Evolutionary conservation across 2,329 filamentous ascomycete genomes (phyloP), one percentile per base, ranked within the genome.

Genomic region (Cucurbitaria berberidis): DNA sequence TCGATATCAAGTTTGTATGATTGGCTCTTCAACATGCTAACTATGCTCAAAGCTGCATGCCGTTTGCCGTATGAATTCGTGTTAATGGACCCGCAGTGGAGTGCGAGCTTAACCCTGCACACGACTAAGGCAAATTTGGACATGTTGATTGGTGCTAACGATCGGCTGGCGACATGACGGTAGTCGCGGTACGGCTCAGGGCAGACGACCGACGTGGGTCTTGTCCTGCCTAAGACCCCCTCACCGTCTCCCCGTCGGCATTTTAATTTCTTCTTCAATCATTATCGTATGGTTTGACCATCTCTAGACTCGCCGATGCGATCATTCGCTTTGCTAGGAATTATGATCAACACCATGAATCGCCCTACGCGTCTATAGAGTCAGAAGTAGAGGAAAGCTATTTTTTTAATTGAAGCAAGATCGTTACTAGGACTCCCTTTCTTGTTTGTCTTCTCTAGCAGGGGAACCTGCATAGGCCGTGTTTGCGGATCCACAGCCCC

Each of bases 1-100:
- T 52, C 41, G 34, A 27, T 46, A 46, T 16, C 18, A 5, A 24
- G 27, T n/a, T 18, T n/a, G 9, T 24, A 19, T 49, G 48, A 56
- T 52, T 56, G 45, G 48, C 10, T 32, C 32, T 41, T 18, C 15
- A 3, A 30, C 11, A 16, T 16, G 11, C 19, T 35, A 27, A 34
- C n/a, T n/a, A n/a, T n/a, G n/a, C n/a, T n/a, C n/a, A 49, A 44
- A 45, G 48, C 38, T 45, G 18, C 35, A 40, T 45, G 26, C 7
- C 39, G 42, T 18, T 5, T 3, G 16, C 35, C 27, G 38, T 45
- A 16, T 24, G 38, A 36, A 54, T 32, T 48, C 43, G 44, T 32
- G 32, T 42, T 45, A 29, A 32, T 13, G 41, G 27, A 34, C 19
- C 26, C 29, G 8, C 11, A 22, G 41, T 22, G 18, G 35, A 22